Base-by-base conservation (phyloP, 2,329 filamentous ascomycete species). In the Tolypocladium ophioglossoides region DNA sequence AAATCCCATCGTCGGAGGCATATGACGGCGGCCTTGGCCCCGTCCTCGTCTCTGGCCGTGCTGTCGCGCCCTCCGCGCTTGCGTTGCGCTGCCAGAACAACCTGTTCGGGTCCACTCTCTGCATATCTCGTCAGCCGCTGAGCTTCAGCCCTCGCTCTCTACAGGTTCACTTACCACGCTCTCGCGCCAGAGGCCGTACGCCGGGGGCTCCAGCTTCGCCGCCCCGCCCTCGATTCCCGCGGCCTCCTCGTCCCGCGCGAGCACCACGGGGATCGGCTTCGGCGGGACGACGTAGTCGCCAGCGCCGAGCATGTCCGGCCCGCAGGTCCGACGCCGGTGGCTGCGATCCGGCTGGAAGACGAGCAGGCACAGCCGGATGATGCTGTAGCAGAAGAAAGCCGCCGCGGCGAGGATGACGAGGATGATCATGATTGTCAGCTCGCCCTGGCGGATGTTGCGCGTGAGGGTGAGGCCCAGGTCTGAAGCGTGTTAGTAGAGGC, bases 181-280 rank as follows among this genome's bases (percentile, higher is more conserved):
- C 68, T 85, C 84, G 52, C 89, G 78, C 88, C 89, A 95, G 1
- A 90, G 73, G 0, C 91, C 91, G 65, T 96, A 96, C 2, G 89
- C 89, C 0, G 91, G 91, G 4, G 91, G 91, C 10, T 84, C 82
- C 22, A 77, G 59, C 61, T 84, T 83, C 44, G 73, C 71, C 0
- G 78, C 72, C 55, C 82, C 78, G 51, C 75, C 79, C 54, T 80
- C 77, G 52, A 77, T 67, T 4, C 78, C 80, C 2, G 73, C 78
- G 20, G 81, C 79, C 63, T 91, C 88, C 63, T 91, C 87, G 63
- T 94, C 89, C 41, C 82, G 78, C 2, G 84, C 83, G 48, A 92
- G 76, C 20, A 87, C 80, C 12, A 95, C 88, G 41, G 79, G 84
- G 57, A 95, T 95, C 1, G 91, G 91, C 30, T 80, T 76, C 10